Evolutionary conservation across 106 monocot genomes (phyloP), one percentile per base, ranked within the genome.

Genomic region (Phalaenopsis aphrodite): DNA sequence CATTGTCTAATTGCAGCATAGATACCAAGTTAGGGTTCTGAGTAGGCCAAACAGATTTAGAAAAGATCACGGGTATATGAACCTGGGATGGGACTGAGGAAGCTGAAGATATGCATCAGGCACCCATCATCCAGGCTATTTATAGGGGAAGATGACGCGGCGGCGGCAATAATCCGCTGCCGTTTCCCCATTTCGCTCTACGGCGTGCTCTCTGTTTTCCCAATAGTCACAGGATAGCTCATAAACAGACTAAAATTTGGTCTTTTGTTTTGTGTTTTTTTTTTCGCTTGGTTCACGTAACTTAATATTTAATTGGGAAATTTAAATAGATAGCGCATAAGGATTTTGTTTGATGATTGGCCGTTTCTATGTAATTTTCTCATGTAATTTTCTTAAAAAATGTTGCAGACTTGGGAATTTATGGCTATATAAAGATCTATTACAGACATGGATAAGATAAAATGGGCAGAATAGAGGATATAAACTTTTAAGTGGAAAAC

Each of bases 61-160:
- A 38, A 14, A 38, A 24, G 75, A 42, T 41, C 52, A 36, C 4
- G 30, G 41, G 64, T 42, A 80, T 47, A 30, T 42, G 65, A 75
- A 98, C 94, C 97, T 90, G 97, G 97, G 67, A 98, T 98, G 24
- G 97, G 97, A 83, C 77, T 78, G 80, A 98, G 94, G 85, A 98
- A 92, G 88, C 92, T 91, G 78, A 94, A 94, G 89, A 98, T 92
- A 81, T 94, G 97, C 97, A 98, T 94, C 75, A 98, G 94, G 85
- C 97, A 98, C 14, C 97, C 97, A 68, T 98, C 97, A 68, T 98
- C 97, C 52, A 98, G 88, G 83, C 75, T 74, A 75, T 88, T 82
- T 8, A 98, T 87, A 23, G 85, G 77, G 46, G 90, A 84, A 21
- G 56, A 3, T 42, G 45, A 3, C 12, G 8, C 74, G 17, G 43